Evolutionary conservation across 805 yeast species (phyloP).

Genomic region (Starmerella stigmatis): DNA sequence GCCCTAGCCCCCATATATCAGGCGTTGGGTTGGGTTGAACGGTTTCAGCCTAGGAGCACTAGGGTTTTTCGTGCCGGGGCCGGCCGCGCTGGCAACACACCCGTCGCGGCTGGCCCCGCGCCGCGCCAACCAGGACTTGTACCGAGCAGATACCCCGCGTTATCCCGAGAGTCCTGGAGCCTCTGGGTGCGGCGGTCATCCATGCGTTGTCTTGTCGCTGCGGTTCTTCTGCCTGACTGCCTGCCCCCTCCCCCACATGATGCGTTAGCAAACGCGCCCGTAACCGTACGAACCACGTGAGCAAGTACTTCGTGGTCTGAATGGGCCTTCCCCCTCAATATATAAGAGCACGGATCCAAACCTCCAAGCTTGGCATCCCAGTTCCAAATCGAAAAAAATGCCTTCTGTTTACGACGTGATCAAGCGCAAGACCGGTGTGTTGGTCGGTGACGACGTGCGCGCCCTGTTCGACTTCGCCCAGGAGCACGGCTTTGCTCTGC

Average conservation of each 20-base stretch:
- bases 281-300: slow-evolving; percentile 8
- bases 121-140: no score
- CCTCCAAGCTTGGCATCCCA: no score
- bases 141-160: no score
- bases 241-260: not conserved
- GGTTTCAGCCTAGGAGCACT: not conserved
- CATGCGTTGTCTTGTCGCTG: no score
- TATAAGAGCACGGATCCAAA: slow-evolving; percentile 6
- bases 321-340: slow-evolving; percentile 5
- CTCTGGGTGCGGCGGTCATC: no score
- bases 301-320: slow-evolving; percentile 1
- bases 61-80: not conserved
- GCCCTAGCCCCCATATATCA: not conserved
- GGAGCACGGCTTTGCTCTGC: slow-evolving; percentile 87
- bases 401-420: slow-evolving; percentile 54
- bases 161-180: no score
- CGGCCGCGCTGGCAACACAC: no score
- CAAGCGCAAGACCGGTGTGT: slow-evolving; percentile 90
- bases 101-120: no score
- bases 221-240: not conserved
- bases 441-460: slow-evolving; percentile 94
- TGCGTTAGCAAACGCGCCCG: slow-evolving; percentile 4
- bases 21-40: not conserved
- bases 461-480: slow-evolving; percentile 77
- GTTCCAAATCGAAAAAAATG: slow-evolving; percentile 19